Base-by-base conservation (phyloP, 169 alveolate species). In the Eimeria zaria region DNA sequence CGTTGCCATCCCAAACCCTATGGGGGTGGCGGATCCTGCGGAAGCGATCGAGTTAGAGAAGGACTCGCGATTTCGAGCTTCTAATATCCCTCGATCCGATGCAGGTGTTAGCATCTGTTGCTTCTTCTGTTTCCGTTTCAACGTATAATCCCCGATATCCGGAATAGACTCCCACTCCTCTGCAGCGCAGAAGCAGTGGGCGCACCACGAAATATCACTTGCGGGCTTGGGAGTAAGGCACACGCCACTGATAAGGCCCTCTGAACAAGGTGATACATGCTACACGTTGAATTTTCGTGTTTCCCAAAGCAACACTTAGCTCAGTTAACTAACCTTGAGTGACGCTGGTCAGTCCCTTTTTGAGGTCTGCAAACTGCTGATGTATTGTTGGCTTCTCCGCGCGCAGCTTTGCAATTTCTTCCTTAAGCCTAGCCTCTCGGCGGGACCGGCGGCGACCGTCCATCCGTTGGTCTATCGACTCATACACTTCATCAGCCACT, bases 111-210 rank as follows among this genome's bases (percentile, higher is more conserved):
- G 85, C 94, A 88, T 51, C 81, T 69, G 98, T 73, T 97, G 97
- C 96, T 99, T 99, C 97, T 98, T 99, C 94, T 98, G 98, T 95
- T 97, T 96, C 53, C 96, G 92, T 27, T 95, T 95, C 83, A 73
- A 96, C 76, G 99, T 98, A 84, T 97, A 98, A 97, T 99, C 99
- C 71, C 99, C 99, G 58, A 98, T 98, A 55, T 98, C 99, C 27
- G 99, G 99, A 36, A 99, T 99, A 27, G 98, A 97, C 94, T 99
- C 99, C 99, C 99, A 99, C 97, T 99, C 99, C 74, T 98, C 99
- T 48, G 96, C 76, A 46, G 84, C 71, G 64, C 30, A 58, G 36
- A 87, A 44, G 44, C 88, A 78, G 44, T n/a, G 27, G 33, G 33
- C 41, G 9, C 16, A 73, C 6, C 83, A 73, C 33, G 30, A 14